Base-by-base conservation (phyloP, 805 yeast genomes). In the Starmerella etchellsii region DNA sequence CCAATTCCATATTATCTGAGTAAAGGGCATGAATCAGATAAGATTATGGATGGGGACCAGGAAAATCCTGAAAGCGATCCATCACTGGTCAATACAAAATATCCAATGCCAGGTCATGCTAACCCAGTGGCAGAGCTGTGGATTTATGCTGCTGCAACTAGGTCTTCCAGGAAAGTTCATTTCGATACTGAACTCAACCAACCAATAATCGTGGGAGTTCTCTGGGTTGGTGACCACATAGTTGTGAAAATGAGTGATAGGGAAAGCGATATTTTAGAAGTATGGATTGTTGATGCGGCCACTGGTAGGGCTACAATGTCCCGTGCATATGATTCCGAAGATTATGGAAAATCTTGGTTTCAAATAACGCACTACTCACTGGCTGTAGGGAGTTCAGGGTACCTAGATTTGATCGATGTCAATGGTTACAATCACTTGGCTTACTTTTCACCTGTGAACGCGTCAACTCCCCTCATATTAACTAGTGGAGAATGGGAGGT, bases 401-500 rank as follows among this genome's bases (percentile, higher is more conserved):
- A 91, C 59, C 71, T 91, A 42, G 98, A 91, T 58, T 69, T 87
- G 1, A 43, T 65, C 14, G 54, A 57, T 28, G 57, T 54, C 9
- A 60, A 63, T 36, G 77, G 77, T 0, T 74, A 68, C 57, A 69
- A 68, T 47, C 98, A 91, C 59, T 65, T 91, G 47, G 97, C 85
- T 0, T 87, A 80, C 59, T 91, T 75, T 56, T 65, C 81, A 2
- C 91, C 94, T 4, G 74, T 83, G 2, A 65, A 69, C 21, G 57
- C 78, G 5, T 47, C 73, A 0, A 59, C 60, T n/a, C 83, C 83
- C 3, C 23, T 9, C 4, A 57, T 79, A 19, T 67, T 94, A 34
- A 81, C 91, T 1, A 43, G 60, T 3, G 98, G 98, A 6, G 61
- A 70, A 1, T 91, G 95, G 94, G 98, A 91, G 59, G 94, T 91